Evolutionary conservation across 1,284 basidiomycete genomes (phyloP).

Genomic region (Cutaneotrichosporon cavernicola): DNA sequence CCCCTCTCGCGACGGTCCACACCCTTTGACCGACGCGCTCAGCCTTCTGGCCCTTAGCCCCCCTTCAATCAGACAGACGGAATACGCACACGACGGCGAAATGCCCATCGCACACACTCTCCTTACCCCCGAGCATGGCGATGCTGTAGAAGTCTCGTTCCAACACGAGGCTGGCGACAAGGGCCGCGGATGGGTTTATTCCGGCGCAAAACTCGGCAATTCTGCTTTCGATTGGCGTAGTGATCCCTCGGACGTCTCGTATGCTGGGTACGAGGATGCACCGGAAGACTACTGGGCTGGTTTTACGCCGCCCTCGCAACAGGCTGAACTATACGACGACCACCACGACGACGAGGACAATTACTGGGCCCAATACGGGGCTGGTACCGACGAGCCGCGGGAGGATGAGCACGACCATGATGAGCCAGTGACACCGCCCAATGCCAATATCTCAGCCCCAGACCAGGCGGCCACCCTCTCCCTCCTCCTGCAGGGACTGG

Average conservation of each 20-base stretch:
- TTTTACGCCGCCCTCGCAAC: slow-evolving; percentile 25
- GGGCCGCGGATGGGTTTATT: slow-evolving; percentile 42
- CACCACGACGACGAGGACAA: slow-evolving; percentile 33
- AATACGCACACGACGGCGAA: slow-evolving; percentile 28
- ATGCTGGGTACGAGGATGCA: slow-evolving; percentile 9
- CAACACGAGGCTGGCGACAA: slow-evolving; percentile 23
- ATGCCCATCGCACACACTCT: slow-evolving; percentile 17
- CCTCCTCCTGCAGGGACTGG: slow-evolving; percentile 16
- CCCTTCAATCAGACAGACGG: slow-evolving; percentile 9
- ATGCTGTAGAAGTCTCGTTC: slow-evolving; percentile 12
- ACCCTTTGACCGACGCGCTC: slow-evolving; percentile 21
- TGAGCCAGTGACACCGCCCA: slow-evolving; percentile 18
- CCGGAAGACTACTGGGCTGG: slow-evolving; percentile 40
- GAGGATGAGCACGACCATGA: not conserved
- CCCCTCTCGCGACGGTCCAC: slow-evolving; percentile 20
- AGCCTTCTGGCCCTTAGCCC: not conserved
- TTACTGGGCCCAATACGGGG: slow-evolving; percentile 48
- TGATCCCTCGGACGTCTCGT: slow-evolving; percentile 14
- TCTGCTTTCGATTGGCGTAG: slow-evolving; percentile 13
- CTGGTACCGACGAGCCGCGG: slow-evolving; percentile 12
- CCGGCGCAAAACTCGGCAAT: slow-evolving; percentile 21
- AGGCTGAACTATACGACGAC: slow-evolving; percentile 6
- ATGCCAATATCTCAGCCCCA: slow-evolving; percentile 11
- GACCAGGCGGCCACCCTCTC: slow-evolving; percentile 16
- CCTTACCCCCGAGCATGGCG: slow-evolving; percentile 14